phyloP scores from a whole-genome alignment of 257 asterid genomes.

The Schizonepeta tenuifolia region DNA sequence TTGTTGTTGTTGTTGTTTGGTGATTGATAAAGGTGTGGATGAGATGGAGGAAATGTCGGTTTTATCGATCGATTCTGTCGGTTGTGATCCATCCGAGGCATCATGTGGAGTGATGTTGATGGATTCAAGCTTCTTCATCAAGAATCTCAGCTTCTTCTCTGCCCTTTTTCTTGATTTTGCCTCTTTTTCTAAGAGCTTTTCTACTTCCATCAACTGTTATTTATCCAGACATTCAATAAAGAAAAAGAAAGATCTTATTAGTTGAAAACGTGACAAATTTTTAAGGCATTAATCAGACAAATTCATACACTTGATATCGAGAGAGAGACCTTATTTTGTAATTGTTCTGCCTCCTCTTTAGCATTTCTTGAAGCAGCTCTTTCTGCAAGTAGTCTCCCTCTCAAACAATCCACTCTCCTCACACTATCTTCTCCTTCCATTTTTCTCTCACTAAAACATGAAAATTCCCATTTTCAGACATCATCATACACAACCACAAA shows the following conservation, averaged over 20 bases:
- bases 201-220: constrained; percentile 68
- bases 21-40: constrained; percentile 41
- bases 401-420: constrained; percentile 77
- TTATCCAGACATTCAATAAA: constrained; percentile 22
- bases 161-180: constrained; percentile 77
- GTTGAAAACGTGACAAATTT: constrained; percentile 3
- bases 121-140: constrained; percentile 67
- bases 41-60: constrained; percentile 57
- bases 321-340: constrained; percentile 61
- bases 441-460: constrained; percentile 37
- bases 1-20: constrained; percentile 32
- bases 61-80: constrained; percentile 41
- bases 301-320: not conserved
- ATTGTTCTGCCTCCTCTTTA: constrained; percentile 51
- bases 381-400: constrained; percentile 91
- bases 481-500: not conserved
- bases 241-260: not conserved
- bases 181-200: constrained; percentile 61
- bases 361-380: constrained; percentile 79
- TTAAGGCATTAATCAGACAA: not conserved
- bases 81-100: constrained; percentile 53
- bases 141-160: constrained; percentile 63
- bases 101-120: constrained; percentile 35
- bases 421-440: constrained; percentile 58
- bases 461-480: constrained; percentile 28